Base-by-base conservation (phyloP, 495 filamentous ascomycete species). In the Terfezia claveryi region DNA sequence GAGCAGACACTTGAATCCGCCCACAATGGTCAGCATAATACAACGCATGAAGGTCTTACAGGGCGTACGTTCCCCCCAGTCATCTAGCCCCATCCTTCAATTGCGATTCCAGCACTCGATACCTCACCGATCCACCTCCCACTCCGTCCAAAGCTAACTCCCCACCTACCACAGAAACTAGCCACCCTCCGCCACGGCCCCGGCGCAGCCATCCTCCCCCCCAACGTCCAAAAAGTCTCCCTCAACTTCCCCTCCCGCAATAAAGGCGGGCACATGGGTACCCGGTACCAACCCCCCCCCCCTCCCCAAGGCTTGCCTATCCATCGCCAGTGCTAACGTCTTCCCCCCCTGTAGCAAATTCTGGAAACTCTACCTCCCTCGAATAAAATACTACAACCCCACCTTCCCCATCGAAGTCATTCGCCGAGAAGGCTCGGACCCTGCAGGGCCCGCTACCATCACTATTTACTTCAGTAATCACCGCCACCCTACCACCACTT, bases 341-440 rank as follows among this genome's bases (percentile, higher is more conserved):
- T 7, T n/a, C 27, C 1, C 20, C 0, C 20, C 20, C 20, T 20
- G 27, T 52, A 85, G 82, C 56, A 85, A 86, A 73, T 93, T 98
- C 74, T 94, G 86, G 87, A 79, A 76, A 51, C 69, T 78, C 38
- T 82, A 77, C 61, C 79, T 98, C 37, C 83, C 84, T 2, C 77
- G 85, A 58, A 72, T 98, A 23, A 94, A 98, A 73, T 96, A 81
- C 72, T 82, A 91, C 72, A 98, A 98, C 66, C 91, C 91, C 0
- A 71, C 76, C 8, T 66, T 96, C 14, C 75, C 77, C 14, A 89
- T 96, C 79, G 80, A 82, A 38, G 79, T 96, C 54, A 77, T 77
- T 61, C 81, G 85, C 52, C 79, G 73, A 20, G 49, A 56, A 17
- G 12, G 14, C 41, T 14, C 8, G 0, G 70, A 82, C 23, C 69